These are phyloP conservation scores for Hypoxylon trugodes DNA, from an alignment of 495 filamentous ascomycete species.

Conservation along the genomic window DNA sequence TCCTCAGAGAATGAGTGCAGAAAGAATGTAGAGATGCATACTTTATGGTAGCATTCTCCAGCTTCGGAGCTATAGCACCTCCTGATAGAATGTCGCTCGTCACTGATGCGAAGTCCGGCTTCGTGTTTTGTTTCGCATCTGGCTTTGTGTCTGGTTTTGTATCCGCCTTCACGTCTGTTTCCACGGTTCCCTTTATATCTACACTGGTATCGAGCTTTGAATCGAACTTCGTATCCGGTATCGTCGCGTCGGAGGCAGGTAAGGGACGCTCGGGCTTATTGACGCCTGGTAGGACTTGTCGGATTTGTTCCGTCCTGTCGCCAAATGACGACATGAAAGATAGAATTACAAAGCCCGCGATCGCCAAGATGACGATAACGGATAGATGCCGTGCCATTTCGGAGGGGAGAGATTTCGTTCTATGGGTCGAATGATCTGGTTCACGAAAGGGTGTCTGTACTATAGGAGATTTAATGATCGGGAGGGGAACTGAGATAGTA, in stretches of 20 bases:
- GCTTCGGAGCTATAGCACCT: constrained; percentile 82
- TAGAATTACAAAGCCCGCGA: constrained; percentile 40
- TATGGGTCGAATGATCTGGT: neutral
- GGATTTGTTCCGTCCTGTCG: constrained; percentile 29
- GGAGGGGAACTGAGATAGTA: neutral
- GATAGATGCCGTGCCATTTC: constrained; percentile 43
- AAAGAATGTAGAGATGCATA: constrained; percentile 44
- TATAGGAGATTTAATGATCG: neutral
- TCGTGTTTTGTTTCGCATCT: constrained; percentile 6
- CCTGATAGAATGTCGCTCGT: constrained; percentile 67
- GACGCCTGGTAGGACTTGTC: constrained; percentile 21
- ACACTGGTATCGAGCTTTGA: neutral
- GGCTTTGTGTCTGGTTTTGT: neutral
- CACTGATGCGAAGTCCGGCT: constrained; percentile 37
- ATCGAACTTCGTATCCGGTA: neutral
- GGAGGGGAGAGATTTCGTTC: neutral
- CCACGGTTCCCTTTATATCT: no score
- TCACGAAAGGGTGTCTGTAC: neutral
- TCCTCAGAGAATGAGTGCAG: constrained; percentile 1
- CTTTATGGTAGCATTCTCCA: constrained; percentile 93
- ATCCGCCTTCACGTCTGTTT: neutral
- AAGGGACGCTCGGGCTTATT: constrained; percentile 17
- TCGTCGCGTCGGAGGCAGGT: neutral
- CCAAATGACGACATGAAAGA: constrained; percentile 42
- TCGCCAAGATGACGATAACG: constrained; percentile 41